These are phyloP conservation scores for Alternaria ventricosa DNA, from an alignment of 2,329 filamentous ascomycete species.

Conservation along the genomic window DNA sequence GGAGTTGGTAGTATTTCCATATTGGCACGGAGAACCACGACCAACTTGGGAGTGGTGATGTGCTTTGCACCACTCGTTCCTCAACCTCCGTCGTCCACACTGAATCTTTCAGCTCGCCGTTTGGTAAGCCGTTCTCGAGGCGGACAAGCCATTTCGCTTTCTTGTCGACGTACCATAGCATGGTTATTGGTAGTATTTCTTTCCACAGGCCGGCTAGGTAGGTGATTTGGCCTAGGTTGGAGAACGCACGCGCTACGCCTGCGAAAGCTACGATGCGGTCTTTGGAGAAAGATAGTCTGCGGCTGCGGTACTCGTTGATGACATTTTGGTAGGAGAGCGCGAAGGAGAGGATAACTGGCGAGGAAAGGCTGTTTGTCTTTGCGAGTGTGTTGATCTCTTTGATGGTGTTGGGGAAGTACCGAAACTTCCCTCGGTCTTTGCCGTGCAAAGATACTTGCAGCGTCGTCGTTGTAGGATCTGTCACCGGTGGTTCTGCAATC, in stretches of 20 bases:
- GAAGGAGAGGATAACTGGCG: background rate
- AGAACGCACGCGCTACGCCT: slow-evolving; percentile 10
- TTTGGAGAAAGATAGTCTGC: background rate
- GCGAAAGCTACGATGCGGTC: slow-evolving; percentile 18
- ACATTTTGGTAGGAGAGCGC: background rate
- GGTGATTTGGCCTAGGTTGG: background rate
- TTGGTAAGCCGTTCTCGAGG: background rate
- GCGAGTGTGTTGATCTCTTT: background rate
- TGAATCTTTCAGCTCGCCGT: background rate
- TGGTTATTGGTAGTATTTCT: background rate
- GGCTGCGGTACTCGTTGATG: slow-evolving; percentile 8
- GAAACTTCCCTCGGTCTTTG: slow-evolving; percentile 1
- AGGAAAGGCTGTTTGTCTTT: background rate
- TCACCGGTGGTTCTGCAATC: background rate
- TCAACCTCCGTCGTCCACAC: background rate
- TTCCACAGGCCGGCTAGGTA: slow-evolving; percentile 16
- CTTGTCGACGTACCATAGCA: slow-evolving; percentile 14
- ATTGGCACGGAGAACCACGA: background rate
- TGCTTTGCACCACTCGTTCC: background rate
- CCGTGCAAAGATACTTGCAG: background rate
- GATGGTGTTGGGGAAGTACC: slow-evolving; percentile 8
- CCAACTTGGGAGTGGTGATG: background rate
- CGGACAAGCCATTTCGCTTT: background rate
- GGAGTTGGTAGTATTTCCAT: background rate
- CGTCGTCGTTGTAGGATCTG: background rate